These are phyloP conservation scores for Aureobasidium sp. DNA, from an alignment of 2,329 filamentous ascomycete genomes.

Conservation along the genomic window DNA sequence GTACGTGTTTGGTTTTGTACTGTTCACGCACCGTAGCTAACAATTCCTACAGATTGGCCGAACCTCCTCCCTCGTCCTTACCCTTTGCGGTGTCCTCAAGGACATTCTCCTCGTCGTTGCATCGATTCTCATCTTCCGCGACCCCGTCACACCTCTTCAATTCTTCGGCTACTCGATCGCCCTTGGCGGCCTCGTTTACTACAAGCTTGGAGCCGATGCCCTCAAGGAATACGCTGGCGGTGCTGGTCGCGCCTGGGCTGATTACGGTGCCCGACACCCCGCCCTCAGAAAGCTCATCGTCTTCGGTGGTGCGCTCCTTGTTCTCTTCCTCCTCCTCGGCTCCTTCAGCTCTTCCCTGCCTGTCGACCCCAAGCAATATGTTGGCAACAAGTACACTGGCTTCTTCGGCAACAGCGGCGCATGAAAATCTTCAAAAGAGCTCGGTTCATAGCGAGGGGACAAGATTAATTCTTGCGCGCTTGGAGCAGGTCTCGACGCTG, in stretches of 20 bases:
- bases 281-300: conserved; percentile 69
- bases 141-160: conserved; percentile 65
- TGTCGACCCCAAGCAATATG: conserved; percentile 19
- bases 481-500: neutral
- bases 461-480: neutral
- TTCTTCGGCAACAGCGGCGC: conserved; percentile 10
- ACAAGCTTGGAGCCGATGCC: conserved; percentile 77
- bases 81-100: conserved; percentile 80
- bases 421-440: neutral
- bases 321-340: conserved; percentile 61
- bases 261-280: conserved; percentile 72
- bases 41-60: conserved; percentile 62
- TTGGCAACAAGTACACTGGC: conserved; percentile 5
- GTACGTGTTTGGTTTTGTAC: conserved; percentile 46
- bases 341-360: conserved; percentile 29
- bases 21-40: neutral
- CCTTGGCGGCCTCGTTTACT: conserved; percentile 70
- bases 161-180: conserved; percentile 79
- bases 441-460: neutral
- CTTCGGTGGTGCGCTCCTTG: conserved; percentile 53
- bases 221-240: conserved; percentile 71
- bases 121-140: conserved; percentile 75
- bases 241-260: conserved; percentile 70
- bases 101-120: conserved; percentile 74
- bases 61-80: conserved; percentile 78